Percentiles rank a stretch among this genome's conserved stretches.
phyloP scores from a whole-genome alignment of 1,284 basidiomycete species.

The Trametes polyzona region DNA sequence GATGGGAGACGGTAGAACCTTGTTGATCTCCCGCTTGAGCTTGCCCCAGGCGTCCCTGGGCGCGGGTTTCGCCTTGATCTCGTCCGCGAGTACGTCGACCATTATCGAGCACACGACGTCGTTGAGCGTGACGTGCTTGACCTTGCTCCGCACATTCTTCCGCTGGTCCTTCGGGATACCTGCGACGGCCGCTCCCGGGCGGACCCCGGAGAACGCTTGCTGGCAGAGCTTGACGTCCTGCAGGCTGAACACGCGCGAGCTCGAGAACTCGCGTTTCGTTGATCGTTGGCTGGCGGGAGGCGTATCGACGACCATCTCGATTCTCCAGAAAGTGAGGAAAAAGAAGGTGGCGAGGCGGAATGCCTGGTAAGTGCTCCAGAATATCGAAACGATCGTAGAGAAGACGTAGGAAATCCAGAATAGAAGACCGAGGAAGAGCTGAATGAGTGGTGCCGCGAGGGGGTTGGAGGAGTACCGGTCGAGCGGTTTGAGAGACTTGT shows the following conservation, averaged over 20 bases:
- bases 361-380: conserved; percentile 33
- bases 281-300: conserved; percentile 26
- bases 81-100: conserved; percentile 32
- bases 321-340: conserved; percentile 34
- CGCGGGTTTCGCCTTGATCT: conserved; percentile 25
- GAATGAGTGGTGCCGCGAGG: conserved; percentile 23
- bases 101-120: conserved; percentile 38
- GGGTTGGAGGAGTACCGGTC: conserved; percentile 24
- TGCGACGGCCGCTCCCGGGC: conserved; percentile 27
- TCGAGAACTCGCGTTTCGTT: conserved; percentile 30
- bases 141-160: conserved; percentile 23
- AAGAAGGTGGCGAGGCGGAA: conserved; percentile 25
- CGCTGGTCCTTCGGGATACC: conserved; percentile 27
- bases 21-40: conserved; percentile 19
- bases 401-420: conserved; percentile 29
- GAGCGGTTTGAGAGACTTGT: conserved; percentile 23
- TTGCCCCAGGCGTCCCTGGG: conserved; percentile 15
- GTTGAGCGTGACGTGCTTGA: conserved; percentile 36
- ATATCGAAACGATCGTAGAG: conserved; percentile 23
- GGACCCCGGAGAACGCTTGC: conserved; percentile 34
- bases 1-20: conserved; percentile 28
- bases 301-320: conserved; percentile 32
- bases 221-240: conserved; percentile 36
- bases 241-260: conserved; percentile 32
- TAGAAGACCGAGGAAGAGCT: conserved; percentile 24